Evolutionary conservation across 139 green algal species (phyloP).

Genomic region (Picochlorum sp.): DNA sequence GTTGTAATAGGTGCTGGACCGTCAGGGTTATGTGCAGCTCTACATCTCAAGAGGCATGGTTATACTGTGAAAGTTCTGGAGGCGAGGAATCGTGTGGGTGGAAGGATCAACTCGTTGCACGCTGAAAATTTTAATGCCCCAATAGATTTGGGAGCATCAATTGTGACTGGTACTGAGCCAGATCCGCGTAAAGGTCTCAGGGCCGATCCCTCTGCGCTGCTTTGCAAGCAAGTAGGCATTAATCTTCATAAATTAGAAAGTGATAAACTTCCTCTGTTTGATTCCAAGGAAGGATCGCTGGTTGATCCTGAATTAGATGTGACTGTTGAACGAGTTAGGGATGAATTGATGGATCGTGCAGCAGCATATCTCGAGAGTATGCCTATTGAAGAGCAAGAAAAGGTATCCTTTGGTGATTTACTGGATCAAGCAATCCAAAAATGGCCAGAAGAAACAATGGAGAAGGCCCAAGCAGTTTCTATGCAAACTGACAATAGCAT

Average conservation of each 20-base stretch:
- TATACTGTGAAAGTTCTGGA: constrained; percentile 70
- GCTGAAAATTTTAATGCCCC: constrained; percentile 38
- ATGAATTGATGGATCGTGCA: constrained; percentile 54
- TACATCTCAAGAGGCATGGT: constrained; percentile 45
- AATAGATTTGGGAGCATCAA: constrained; percentile 77
- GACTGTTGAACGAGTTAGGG: constrained; percentile 38
- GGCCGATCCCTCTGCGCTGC: constrained; percentile 44
- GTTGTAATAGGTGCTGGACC: constrained; percentile 71
- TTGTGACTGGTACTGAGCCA: constrained; percentile 56
- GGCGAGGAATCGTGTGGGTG: constrained; percentile 62
- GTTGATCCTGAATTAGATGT: constrained; percentile 24
- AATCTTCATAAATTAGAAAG: constrained; percentile 31
- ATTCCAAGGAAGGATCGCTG: constrained; percentile 32
- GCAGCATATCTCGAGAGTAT: constrained; percentile 21
- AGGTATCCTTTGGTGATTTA: constrained; percentile 10
- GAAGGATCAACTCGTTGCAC: constrained; percentile 56
- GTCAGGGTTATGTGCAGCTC: constrained; percentile 64
- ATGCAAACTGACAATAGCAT: background rate
- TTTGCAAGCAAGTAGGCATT: constrained; percentile 53
- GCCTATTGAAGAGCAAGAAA: constrained; percentile 13
- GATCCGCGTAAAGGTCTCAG: constrained; percentile 26
- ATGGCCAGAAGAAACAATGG: background rate
- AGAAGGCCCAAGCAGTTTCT: background rate
- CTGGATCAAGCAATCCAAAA: constrained; percentile 11
- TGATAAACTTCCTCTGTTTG: constrained; percentile 46